Evolutionary conservation across 768 basidiomycete genomes (phyloP).

Genomic region (Pulveroboletus sp.): DNA sequence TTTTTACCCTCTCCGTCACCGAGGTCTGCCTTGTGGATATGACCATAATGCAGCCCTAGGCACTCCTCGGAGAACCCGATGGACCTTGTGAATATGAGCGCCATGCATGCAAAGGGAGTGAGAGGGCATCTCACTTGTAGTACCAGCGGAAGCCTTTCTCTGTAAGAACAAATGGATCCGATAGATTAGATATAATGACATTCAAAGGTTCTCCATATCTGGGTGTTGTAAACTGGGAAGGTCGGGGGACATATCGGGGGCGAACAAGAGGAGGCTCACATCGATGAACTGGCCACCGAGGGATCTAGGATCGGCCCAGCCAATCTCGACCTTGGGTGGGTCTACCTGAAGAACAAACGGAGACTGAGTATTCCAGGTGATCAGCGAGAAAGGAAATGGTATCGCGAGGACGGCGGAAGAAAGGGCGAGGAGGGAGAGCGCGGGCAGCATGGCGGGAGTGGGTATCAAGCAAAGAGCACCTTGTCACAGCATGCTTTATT

Average conservation of each 20-base stretch:
- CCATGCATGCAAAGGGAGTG: not conserved
- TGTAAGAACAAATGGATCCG: constrained; percentile 78
- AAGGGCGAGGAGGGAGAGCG: constrained; percentile 12
- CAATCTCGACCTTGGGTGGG: constrained; percentile 27
- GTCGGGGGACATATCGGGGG: not conserved
- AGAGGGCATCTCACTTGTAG: constrained; percentile 47
- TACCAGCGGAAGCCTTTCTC: constrained; percentile 69
- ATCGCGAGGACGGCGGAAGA: constrained; percentile 9
- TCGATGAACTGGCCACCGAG: constrained; percentile 76
- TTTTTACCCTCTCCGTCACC: constrained; percentile 79
- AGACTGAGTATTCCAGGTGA: constrained; percentile 10
- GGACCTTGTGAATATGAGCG: constrained; percentile 44
- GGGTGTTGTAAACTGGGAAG: constrained; percentile 59
- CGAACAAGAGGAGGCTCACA: constrained; percentile 41
- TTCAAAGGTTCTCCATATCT: constrained; percentile 80
- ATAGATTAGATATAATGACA: constrained; percentile 73
- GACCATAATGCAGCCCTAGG: constrained; percentile 73
- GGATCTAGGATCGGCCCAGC: constrained; percentile 67
- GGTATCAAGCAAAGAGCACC: not conserved
- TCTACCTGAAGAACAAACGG: constrained; percentile 3
- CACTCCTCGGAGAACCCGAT: constrained; percentile 84
- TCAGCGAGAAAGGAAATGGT: constrained; percentile 9
- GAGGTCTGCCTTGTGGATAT: constrained; percentile 74
- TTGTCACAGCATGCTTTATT: not conserved
- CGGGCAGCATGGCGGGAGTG: constrained; percentile 13